A percentile compares a stretch with the other conserved stretches of the same genome.
Conservation (phyloP, 345 rosid species). For the Pugionium dolabratum region DNA sequence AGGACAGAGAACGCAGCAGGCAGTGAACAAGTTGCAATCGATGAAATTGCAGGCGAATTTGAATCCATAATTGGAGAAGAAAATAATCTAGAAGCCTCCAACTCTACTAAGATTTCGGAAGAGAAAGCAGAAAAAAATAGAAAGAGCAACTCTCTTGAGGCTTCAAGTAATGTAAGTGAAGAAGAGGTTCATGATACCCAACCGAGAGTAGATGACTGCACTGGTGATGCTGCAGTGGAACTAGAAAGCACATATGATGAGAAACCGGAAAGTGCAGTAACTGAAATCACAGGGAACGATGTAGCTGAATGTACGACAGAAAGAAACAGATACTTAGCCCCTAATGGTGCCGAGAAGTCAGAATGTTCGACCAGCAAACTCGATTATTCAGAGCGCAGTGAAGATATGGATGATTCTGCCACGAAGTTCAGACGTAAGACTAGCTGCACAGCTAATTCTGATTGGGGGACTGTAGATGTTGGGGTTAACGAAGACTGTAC, state of each 20-base stretch:
- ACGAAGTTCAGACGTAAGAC: neutral
- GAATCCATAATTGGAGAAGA: conserved; percentile 24
- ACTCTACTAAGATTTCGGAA: conserved; percentile 17
- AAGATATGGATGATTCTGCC: conserved; percentile 21
- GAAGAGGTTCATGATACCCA: conserved; percentile 6
- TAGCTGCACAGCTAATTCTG: conserved; percentile 1
- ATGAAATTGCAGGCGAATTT: conserved; percentile 21
- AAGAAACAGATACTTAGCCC: conserved; percentile 14
- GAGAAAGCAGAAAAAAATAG: conserved; percentile 26
- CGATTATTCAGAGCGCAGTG: conserved; percentile 13
- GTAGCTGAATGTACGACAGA: conserved; percentile 1
- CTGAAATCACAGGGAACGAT: conserved; percentile 12
- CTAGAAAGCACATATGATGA: conserved; percentile 32
- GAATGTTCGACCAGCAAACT: conserved; percentile 17
- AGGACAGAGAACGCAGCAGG: conserved; percentile 5
- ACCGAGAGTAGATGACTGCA: conserved; percentile 24
- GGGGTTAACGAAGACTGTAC: conserved; percentile 15
- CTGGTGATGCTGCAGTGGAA: conserved; percentile 30
- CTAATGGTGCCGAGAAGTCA: conserved; percentile 19
- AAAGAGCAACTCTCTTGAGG: conserved; percentile 14
- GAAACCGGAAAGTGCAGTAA: conserved; percentile 23
- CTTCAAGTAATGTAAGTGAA: conserved; percentile 17
- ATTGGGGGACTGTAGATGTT: conserved; percentile 17
- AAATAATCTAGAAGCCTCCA: conserved; percentile 19
- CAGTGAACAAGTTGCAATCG: conserved; percentile 22